Evolutionary conservation across 371 early-diverging fungal species (phyloP), one percentile per base, ranked within the genome.

Genomic region (Mucor plumbeus): DNA sequence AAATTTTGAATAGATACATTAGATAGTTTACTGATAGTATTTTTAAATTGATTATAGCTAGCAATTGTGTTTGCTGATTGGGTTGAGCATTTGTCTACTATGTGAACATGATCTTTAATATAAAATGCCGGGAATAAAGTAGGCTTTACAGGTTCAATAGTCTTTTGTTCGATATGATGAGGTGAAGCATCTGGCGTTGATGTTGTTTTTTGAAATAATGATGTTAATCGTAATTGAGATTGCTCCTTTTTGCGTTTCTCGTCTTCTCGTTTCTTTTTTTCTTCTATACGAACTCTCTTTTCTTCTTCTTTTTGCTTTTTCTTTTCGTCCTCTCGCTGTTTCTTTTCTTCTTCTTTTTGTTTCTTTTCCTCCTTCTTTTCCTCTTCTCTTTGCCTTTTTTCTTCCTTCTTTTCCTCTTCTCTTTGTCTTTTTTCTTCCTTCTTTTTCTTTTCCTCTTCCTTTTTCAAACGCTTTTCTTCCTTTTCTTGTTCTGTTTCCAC

Each of bases 71-170:
- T 7, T 48, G 53, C 31, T 3, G 53, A 53, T 5, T 53, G 53
- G 11, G 26, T 21, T 53, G 26, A 53, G 11, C 21, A 53, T 14
- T 11, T 53, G 53, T 53, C 26, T 31, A 31, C 13, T 26, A 53
- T 53, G 53, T 53, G 53, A 1, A 89, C 84, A 59, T 84, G 68
- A 14, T 82, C 82, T 41, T 88, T 88, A 44, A 88, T 77, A 71
- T 89, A 86, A 68, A 92, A 92, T 14, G 90, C 88, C 2, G 87
- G 87, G 68, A 94, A 94, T 5, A 82, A 69, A 1, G 80, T 73
- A 34, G 69, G 61, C 54, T 77, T 83, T 58, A 68, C 68, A 39
- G 68, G 61, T 8, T 71, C 72, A 5, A 65, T 8, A 54, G 61
- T 61, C 64, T 69, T 68, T 53, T 50, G 50, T 55, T 69, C 69